Percentiles rank a stretch among this genome's conserved stretches.
phyloP scores from a whole-genome alignment of 2,329 filamentous ascomycete species.

The Penicillium freii region DNA sequence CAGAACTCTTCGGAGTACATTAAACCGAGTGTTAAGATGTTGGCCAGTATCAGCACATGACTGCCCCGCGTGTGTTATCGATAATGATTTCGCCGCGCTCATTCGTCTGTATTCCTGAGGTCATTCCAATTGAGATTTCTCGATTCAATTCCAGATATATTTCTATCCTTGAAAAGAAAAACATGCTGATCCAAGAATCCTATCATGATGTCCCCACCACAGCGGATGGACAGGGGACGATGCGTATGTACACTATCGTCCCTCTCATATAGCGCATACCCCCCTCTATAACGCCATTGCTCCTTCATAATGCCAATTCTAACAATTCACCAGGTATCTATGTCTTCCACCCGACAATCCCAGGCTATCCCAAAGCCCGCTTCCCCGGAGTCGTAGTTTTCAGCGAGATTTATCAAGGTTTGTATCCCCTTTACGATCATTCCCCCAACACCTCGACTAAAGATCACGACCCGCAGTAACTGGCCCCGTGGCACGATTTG shows the following conservation, averaged over 20 bases:
- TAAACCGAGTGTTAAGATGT: background rate
- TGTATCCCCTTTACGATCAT: conserved; percentile 6
- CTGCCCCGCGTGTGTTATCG: conserved; percentile 26
- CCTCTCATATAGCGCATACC: background rate
- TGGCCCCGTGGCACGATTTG: conserved; percentile 83
- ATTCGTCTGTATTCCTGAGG: background rate
- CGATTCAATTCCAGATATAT: background rate
- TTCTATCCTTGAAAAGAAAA: background rate
- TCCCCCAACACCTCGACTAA: background rate
- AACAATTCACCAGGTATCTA: conserved; percentile 66
- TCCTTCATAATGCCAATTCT: background rate
- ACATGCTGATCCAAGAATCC: conserved; percentile 40
- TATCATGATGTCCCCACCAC: conserved; percentile 39
- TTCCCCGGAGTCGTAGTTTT: conserved; percentile 88
- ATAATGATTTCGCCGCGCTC: conserved; percentile 7
- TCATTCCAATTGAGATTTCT: background rate
- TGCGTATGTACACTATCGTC: conserved; percentile 32
- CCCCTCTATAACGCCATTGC: background rate
- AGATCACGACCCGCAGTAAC: conserved; percentile 60
- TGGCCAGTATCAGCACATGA: conserved; percentile 22
- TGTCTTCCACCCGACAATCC: conserved; percentile 80
- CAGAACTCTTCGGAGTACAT: background rate
- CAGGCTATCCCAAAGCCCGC: conserved; percentile 82
- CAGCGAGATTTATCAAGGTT: conserved; percentile 94
- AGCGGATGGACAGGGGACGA: conserved; percentile 38